Percentiles rank a stretch among this genome's conserved stretches.
Evolutionary conservation across 2,329 filamentous ascomycete genomes (phyloP).

Genomic region (Aureobasidium sp.): DNA sequence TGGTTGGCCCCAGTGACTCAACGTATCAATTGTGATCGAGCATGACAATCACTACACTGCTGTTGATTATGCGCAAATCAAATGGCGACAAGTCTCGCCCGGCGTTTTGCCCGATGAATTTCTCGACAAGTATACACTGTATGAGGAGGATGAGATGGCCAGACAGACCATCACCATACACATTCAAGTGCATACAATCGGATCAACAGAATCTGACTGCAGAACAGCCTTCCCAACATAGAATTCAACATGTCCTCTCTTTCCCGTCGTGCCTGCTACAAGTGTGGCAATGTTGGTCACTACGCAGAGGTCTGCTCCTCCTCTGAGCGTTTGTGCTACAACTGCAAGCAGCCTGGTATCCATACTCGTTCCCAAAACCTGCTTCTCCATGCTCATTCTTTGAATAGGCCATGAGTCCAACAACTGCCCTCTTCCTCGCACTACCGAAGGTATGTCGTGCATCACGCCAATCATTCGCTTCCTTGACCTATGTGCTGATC

Average conservation of each 20-base stretch:
- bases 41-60: neutral
- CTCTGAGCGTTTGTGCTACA: constrained; percentile 97
- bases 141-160: neutral
- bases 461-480: neutral
- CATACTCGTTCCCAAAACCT: constrained; percentile 11
- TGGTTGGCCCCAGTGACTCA: neutral
- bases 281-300: constrained; percentile 47
- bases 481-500: neutral
- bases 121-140: neutral
- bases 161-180: neutral
- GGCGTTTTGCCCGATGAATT: neutral
- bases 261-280: constrained; percentile 48
- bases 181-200: neutral
- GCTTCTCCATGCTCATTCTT: constrained; percentile 20
- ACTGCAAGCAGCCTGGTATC: constrained; percentile 87
- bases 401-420: constrained; percentile 83
- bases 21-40: neutral
- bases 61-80: neutral
- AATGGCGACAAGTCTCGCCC: no score
- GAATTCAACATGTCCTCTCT: constrained; percentile 43
- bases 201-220: neutral
- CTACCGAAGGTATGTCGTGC: constrained; percentile 69
- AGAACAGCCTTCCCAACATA: neutral
- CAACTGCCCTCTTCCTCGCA: constrained; percentile 91
- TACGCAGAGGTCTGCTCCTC: constrained; percentile 89